Percentiles rank a stretch among this genome's conserved stretches.
phyloP scores from a whole-genome alignment of 306 rosid species.

The Aeschynomene evenia region DNA sequence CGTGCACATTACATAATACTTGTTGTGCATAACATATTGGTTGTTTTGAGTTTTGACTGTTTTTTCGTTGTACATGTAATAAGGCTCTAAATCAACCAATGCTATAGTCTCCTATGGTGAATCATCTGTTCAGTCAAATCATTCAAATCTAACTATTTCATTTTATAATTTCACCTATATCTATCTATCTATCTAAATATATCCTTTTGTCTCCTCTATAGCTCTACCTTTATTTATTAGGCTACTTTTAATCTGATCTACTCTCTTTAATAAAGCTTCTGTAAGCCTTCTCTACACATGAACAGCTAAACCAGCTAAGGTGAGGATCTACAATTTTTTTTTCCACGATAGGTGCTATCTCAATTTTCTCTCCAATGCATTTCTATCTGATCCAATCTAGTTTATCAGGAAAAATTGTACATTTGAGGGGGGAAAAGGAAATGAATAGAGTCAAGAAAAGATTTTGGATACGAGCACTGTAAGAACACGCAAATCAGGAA shows the following conservation, averaged over 20 bases:
- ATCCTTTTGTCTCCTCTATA: background rate
- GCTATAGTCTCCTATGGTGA: background rate
- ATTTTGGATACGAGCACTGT: background rate
- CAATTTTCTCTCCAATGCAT: no score
- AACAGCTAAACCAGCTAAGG: no score
- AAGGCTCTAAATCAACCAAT: background rate
- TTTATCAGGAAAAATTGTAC: background rate
- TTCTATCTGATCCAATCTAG: no score
- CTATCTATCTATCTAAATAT: background rate
- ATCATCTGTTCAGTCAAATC: background rate
- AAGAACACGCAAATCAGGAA: constrained; percentile 16
- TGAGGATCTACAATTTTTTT: no score
- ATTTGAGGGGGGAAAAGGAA: background rate
- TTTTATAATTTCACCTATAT: background rate
- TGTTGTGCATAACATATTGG: no score
- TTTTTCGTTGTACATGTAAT: no score
- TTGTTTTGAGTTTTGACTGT: no score
- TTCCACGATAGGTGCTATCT: no score
- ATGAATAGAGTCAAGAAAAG: background rate
- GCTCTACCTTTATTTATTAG: background rate
- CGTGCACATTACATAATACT: no score
- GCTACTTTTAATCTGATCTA: background rate
- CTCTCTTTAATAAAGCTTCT: background rate
- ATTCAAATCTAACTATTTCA: background rate
- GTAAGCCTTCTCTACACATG: no score